Base-by-base conservation (phyloP, 306 rosid species). In the Begonia masoniana region DNA sequence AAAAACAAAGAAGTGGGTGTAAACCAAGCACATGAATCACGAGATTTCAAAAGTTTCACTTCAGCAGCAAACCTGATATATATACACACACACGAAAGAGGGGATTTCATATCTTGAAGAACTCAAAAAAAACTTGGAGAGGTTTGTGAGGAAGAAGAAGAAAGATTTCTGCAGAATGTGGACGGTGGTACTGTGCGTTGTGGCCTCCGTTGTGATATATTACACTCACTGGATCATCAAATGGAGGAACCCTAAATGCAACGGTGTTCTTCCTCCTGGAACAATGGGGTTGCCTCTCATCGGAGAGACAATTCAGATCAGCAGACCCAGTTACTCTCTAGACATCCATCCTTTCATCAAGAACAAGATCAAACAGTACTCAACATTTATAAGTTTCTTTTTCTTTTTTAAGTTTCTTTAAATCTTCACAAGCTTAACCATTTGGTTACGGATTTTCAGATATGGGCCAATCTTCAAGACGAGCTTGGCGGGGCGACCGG, bases 151-250 rank as follows among this genome's bases (percentile, higher is more conserved):
- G 49, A 45, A 45, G 49, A 45, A 45, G 49, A 10, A 1, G 49
- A 45, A 45, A n/a, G 49, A 45, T 5, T 31, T 31, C 8, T 6
- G 15, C 13, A 45, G 15, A 3, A 45, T 45, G 49, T 45, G 49
- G 49, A 45, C 49, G n/a, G 15, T 45, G 13, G 49, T 1, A 45
- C 15, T 45, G 13, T 45, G 49, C 15, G 49, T 59, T 24, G 63
- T 42, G 46, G 42, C 63, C 9, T 0, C 35, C 9, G 10, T 51
- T 2, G 10, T 58, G 5, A 52, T 2, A 11, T 58, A 58, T 10
- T 58, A 59, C 36, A 59, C 42, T 6, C 46, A 59, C 49, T 59
- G 63, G 63, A 5, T 48, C 12, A 59, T 47, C 55, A 59, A 59
- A 59, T 48, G 63, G 63, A 59, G 13, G 15, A 26, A 59, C 41